Conservation (phyloP, 2,329 filamentous ascomycete genomes). For the Hymenoscyphus occultus region DNA sequence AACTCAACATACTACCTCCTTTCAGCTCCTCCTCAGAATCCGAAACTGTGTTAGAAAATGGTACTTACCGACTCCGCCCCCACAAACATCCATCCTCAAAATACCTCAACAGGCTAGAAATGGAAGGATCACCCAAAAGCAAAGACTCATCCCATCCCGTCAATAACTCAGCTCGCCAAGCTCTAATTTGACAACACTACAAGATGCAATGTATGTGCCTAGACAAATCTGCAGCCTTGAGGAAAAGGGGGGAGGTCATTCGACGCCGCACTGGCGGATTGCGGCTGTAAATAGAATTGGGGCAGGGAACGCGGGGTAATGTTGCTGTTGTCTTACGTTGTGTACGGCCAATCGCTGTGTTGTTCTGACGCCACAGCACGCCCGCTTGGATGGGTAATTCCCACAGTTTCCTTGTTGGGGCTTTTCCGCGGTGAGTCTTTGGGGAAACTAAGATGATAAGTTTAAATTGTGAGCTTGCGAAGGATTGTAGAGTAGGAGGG, state of each 20-base stretch:
- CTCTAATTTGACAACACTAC: not conserved
- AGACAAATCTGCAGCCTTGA: not conserved
- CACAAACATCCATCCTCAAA: not conserved
- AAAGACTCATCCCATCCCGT: not conserved
- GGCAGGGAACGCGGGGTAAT: conserved; percentile 1
- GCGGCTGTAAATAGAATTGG: not conserved
- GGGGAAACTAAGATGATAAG: not conserved
- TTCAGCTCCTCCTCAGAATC: too few species aligned
- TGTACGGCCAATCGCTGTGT: not conserved
- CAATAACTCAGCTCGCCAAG: not conserved
- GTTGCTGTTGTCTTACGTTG: not conserved
- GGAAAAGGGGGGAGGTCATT: not conserved
- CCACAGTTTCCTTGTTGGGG: not conserved
- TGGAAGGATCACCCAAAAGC: not conserved
- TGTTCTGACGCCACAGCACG: not conserved
- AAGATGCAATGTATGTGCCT: not conserved
- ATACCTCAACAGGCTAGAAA: not conserved
- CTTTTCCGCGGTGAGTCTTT: not conserved
- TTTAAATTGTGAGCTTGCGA: too few species aligned
- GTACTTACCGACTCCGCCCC: too few species aligned
- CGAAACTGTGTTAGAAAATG: too few species aligned
- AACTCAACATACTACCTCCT: too few species aligned
- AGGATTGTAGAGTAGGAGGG: too few species aligned
- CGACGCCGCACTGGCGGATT: not conserved
- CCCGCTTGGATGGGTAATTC: not conserved